Evolutionary conservation across 306 rosid species (phyloP).

Genomic region (Sicyos edulis): DNA sequence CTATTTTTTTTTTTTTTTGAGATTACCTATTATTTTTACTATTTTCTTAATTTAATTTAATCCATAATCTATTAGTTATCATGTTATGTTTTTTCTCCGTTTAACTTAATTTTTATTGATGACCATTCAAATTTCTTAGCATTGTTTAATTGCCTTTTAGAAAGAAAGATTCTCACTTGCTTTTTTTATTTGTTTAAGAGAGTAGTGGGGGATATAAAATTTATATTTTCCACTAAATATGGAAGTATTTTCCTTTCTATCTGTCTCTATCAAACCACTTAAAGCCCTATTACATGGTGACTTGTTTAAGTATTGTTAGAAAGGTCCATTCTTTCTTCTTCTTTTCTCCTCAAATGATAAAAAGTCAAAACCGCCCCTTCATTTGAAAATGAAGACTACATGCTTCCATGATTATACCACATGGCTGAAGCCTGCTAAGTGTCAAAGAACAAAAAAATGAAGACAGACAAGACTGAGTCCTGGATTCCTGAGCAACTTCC

Average conservation of each 20-base stretch:
- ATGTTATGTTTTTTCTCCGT: too few relatives aligned
- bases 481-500: background rate
- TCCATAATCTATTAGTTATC: too few relatives aligned
- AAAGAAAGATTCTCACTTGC: background rate
- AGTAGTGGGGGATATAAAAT: background rate
- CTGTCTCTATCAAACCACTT: background rate
- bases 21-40: too few relatives aligned
- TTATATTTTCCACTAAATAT: background rate
- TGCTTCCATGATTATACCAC: constrained; percentile 17
- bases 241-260: background rate
- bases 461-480: background rate
- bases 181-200: background rate
- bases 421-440: background rate
- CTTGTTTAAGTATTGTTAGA: background rate
- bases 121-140: too few relatives aligned
- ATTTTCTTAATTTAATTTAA: too few relatives aligned
- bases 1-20: too few relatives aligned
- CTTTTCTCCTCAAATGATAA: background rate
- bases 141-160: background rate
- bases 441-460: background rate
- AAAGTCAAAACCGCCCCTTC: constrained; percentile 5
- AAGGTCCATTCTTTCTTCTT: background rate
- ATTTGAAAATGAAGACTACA: constrained; percentile 9
- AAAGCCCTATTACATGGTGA: background rate
- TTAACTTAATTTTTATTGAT: too few relatives aligned